Evolutionary conservation across 306 rosid genomes (phyloP).

Genomic region (Elaeagnus macrophylla): DNA sequence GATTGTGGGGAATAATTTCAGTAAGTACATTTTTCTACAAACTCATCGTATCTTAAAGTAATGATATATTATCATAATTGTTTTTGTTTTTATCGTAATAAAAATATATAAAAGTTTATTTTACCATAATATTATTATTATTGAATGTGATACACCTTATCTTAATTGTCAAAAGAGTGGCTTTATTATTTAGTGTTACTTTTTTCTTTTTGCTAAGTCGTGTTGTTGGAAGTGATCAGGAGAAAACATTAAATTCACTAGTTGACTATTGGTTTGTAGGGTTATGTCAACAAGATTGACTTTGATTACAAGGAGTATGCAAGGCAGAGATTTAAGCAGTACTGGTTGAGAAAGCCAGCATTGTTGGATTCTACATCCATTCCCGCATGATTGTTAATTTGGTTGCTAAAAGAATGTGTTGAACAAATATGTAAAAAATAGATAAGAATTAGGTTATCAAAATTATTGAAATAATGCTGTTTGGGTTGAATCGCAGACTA

Average conservation of each 20-base stretch:
- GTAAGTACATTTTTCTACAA: slow-evolving; percentile 30
- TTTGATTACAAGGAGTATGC: slow-evolving; percentile 82
- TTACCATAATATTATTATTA: background rate
- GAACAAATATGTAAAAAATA: no score
- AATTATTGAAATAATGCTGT: no score
- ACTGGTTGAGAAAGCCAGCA: slow-evolving; percentile 43
- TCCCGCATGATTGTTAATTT: no score
- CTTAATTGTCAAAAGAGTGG: no score
- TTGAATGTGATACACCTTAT: no score
- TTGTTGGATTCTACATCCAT: slow-evolving; percentile 28
- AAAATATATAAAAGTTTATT: background rate
- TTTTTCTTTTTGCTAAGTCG: background rate
- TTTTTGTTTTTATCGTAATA: no score
- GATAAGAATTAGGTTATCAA: no score
- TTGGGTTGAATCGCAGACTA: no score
- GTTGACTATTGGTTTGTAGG: slow-evolving; percentile 35
- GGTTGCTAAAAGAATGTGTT: no score
- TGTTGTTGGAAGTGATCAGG: no score
- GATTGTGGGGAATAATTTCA: slow-evolving; percentile 91
- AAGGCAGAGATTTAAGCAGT: slow-evolving; percentile 75
- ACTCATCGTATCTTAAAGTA: background rate
- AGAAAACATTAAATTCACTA: background rate
- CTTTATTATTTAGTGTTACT: background rate
- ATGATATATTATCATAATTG: no score
- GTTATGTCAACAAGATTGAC: slow-evolving; percentile 70